These are phyloP conservation scores for Neurospora sp. DNA, from an alignment of 495 filamentous ascomycete species.

Conservation along the genomic window DNA sequence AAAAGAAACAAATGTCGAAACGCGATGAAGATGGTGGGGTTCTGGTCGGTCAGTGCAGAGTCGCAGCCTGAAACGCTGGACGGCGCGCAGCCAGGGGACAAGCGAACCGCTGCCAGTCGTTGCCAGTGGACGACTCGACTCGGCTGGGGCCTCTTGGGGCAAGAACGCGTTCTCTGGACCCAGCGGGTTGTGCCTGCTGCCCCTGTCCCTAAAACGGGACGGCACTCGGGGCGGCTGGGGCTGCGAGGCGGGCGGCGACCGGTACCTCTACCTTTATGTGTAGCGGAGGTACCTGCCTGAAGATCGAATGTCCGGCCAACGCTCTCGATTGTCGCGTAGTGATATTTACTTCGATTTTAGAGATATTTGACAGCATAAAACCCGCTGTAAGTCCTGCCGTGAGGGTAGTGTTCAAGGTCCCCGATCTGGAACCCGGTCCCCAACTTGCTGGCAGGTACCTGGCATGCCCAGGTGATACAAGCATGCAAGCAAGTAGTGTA, in stretches of 20 bases:
- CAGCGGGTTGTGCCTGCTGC: background rate
- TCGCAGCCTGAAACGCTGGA: background rate
- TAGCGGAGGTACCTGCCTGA: background rate
- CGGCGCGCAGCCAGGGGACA: background rate
- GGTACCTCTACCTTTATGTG: background rate
- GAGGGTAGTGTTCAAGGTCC: background rate
- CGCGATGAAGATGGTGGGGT: background rate
- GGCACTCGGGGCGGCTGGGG: background rate
- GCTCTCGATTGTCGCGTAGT: too few relatives aligned
- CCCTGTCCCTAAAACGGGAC: background rate
- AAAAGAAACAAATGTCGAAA: constrained; percentile 5
- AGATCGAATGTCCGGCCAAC: background rate
- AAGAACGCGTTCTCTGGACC: background rate
- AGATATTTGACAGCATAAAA: background rate
- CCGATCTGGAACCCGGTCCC: background rate
- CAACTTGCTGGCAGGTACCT: background rate
- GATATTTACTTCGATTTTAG: background rate
- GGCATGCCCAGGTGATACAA: background rate
- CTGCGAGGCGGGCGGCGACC: background rate
- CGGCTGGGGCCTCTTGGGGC: background rate
- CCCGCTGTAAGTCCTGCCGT: too few relatives aligned
- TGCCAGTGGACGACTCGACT: background rate
- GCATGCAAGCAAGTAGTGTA: background rate
- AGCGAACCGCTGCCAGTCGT: background rate
- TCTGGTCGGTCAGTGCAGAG: background rate